Evolutionary conservation across 1,284 basidiomycete genomes (phyloP).

Genomic region (Mycena citricolor): DNA sequence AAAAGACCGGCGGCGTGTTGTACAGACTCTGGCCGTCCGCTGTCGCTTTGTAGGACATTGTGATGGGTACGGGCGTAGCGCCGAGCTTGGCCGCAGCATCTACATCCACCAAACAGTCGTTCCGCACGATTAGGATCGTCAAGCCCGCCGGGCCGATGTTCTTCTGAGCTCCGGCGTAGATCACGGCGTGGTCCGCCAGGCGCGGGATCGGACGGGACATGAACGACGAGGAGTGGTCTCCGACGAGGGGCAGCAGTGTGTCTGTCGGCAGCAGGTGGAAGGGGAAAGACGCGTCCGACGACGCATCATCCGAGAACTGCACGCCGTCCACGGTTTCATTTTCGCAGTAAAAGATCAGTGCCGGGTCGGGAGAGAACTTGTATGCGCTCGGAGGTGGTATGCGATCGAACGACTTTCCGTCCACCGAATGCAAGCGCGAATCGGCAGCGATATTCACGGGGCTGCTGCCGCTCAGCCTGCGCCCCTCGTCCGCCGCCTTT

Average conservation of each 20-base stretch:
- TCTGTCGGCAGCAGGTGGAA: slow-evolving; percentile 71
- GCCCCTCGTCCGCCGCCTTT: slow-evolving; percentile 82
- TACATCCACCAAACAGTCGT: slow-evolving; percentile 88
- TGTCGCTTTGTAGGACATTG: slow-evolving; percentile 85
- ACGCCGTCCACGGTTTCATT: slow-evolving; percentile 99
- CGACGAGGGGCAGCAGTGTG: slow-evolving; percentile 79
- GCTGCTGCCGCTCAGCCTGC: slow-evolving; percentile 55
- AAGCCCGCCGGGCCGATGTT: slow-evolving; percentile 96
- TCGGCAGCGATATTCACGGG: slow-evolving; percentile 73
- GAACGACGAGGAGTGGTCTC: slow-evolving; percentile 96
- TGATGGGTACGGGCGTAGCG: slow-evolving; percentile 74
- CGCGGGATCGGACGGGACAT: slow-evolving; percentile 93
- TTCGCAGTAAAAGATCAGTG: slow-evolving; percentile 97
- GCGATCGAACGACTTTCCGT: slow-evolving; percentile 74
- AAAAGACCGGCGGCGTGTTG: slow-evolving; percentile 93
- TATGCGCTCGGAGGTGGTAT: slow-evolving; percentile 77
- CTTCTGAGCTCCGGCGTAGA: slow-evolving; percentile 99
- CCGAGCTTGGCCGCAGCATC: slow-evolving; percentile 78
- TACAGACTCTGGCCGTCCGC: slow-evolving; percentile 83
- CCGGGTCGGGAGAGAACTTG: slow-evolving; percentile 78
- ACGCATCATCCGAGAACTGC: slow-evolving; percentile 71
- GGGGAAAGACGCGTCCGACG: slow-evolving; percentile 74
- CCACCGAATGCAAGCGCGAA: slow-evolving; percentile 57
- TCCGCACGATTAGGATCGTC: slow-evolving; percentile 89
- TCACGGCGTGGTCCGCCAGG: slow-evolving; percentile 86